These are phyloP conservation scores for Rhizopus stolonifer DNA, from an alignment of 371 early-diverging fungal genomes.

Conservation along the genomic window DNA sequence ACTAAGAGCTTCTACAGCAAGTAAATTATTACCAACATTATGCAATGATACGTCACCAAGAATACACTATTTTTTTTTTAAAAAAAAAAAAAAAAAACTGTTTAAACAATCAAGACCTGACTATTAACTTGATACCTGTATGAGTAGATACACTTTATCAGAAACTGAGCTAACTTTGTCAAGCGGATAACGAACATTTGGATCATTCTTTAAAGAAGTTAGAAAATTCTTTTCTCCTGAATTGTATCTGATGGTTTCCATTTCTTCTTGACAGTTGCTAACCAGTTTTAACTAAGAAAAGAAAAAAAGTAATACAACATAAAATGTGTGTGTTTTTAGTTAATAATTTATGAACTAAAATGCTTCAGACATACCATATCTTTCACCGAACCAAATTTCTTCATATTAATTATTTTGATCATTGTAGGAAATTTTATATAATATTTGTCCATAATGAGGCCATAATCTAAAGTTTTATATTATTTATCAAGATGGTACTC, in stretches of 20 bases:
- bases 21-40: slow-evolving; percentile 17
- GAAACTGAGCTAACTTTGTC: slow-evolving; percentile 26
- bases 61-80: slow-evolving; percentile 23
- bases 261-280: slow-evolving; percentile 44
- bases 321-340: too few species aligned
- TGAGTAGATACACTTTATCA: slow-evolving; percentile 37
- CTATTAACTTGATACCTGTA: slow-evolving; percentile 30
- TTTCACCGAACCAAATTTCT: slow-evolving; percentile 19
- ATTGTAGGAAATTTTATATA: slow-evolving; percentile 49
- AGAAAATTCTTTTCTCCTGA: slow-evolving; percentile 51
- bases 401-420: slow-evolving; percentile 25
- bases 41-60: slow-evolving; percentile 40
- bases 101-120: not conserved
- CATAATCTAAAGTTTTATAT: slow-evolving; percentile 30
- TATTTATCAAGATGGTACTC: not conserved
- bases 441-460: slow-evolving; percentile 54
- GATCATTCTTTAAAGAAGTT: slow-evolving; percentile 33
- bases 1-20: slow-evolving; percentile 25
- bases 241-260: slow-evolving; percentile 36
- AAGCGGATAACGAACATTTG: slow-evolving; percentile 41
- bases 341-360: not conserved
- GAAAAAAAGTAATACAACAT: too few species aligned
- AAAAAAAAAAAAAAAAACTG: too few species aligned
- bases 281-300: slow-evolving; percentile 39
- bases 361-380: slow-evolving; percentile 31